phyloP scores from a whole-genome alignment of 768 basidiomycete species.

The Suillus discolor region DNA sequence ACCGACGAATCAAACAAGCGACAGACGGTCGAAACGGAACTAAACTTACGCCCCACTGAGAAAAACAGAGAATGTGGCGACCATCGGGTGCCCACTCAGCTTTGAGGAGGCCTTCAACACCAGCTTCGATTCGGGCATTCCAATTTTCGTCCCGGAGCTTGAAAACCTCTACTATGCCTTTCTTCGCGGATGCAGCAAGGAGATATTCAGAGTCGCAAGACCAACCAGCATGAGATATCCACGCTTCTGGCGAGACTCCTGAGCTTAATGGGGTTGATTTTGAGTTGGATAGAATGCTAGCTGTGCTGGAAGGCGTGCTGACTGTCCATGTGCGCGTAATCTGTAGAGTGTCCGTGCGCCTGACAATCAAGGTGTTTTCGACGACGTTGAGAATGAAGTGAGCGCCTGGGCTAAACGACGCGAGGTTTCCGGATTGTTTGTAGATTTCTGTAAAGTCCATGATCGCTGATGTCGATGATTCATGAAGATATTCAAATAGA shows the following conservation, averaged over 20 bases:
- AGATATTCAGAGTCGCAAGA: slow-evolving; percentile 88
- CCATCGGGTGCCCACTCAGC: slow-evolving; percentile 93
- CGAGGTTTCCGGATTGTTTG: slow-evolving; percentile 69
- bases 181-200: slow-evolving; percentile 75
- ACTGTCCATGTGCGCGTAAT: slow-evolving; percentile 82
- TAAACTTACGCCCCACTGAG: slow-evolving; percentile 84
- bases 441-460: slow-evolving; percentile 93
- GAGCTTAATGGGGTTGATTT: slow-evolving; percentile 28
- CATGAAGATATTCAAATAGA: no score
- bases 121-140: slow-evolving; percentile 76
- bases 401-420: slow-evolving; percentile 82
- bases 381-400: slow-evolving; percentile 85
- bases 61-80: slow-evolving; percentile 83
- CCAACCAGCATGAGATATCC: slow-evolving; percentile 82
- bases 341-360: slow-evolving; percentile 82
- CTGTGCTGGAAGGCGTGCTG: slow-evolving; percentile 54
- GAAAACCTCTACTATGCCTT: slow-evolving; percentile 72
- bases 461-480: not conserved
- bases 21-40: slow-evolving; percentile 19
- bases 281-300: slow-evolving; percentile 40
- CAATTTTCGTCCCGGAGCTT: slow-evolving; percentile 81
- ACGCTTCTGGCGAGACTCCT: slow-evolving; percentile 30
- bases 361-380: slow-evolving; percentile 77
- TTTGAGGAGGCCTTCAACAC: slow-evolving; percentile 80
- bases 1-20: slow-evolving; percentile 11